Evolutionary conservation across 768 basidiomycete species (phyloP).

Genomic region (Lepiota brunneoincarnata): DNA sequence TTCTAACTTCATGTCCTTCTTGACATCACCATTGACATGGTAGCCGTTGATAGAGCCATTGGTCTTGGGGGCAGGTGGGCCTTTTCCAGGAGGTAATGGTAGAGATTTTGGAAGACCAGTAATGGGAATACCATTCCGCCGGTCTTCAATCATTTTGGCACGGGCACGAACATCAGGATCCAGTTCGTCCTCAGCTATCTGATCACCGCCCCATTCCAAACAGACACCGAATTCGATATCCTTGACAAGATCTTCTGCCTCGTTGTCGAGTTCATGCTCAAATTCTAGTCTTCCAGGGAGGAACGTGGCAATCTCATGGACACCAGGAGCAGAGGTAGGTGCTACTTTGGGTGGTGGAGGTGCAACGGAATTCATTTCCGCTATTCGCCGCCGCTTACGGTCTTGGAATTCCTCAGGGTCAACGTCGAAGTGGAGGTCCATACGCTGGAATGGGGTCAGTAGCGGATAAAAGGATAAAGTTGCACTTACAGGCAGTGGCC

Average conservation of each 20-base stretch:
- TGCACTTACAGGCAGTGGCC: slow-evolving; percentile 75
- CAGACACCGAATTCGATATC: slow-evolving; percentile 96
- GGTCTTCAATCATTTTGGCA: slow-evolving; percentile 48
- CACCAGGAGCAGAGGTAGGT: slow-evolving; percentile 85
- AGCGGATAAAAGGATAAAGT: slow-evolving; percentile 1
- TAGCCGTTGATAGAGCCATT: slow-evolving; percentile 47
- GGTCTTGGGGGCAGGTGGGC: slow-evolving; percentile 23
- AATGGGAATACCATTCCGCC: slow-evolving; percentile 25
- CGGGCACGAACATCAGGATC: slow-evolving; percentile 70
- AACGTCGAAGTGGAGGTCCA: slow-evolving; percentile 66
- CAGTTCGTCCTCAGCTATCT: slow-evolving; percentile 74
- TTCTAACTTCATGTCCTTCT: slow-evolving; percentile 40
- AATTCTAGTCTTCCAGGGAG: slow-evolving; percentile 98
- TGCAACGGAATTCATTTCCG: slow-evolving; percentile 63
- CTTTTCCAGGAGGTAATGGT: slow-evolving; percentile 32
- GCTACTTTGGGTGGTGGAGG: slow-evolving; percentile 65
- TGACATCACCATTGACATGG: slow-evolving; percentile 37
- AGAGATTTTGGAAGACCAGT: slow-evolving; percentile 24
- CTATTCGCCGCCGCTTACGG: slow-evolving; percentile 85
- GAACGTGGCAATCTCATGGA: slow-evolving; percentile 90
- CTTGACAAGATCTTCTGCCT: slow-evolving; percentile 93
- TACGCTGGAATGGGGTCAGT: slow-evolving; percentile 30
- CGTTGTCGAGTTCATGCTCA: slow-evolving; percentile 96
- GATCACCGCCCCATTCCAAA: slow-evolving; percentile 78
- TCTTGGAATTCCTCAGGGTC: slow-evolving; percentile 84